Conservation (phyloP, 1,284 basidiomycete species). For the Irpex sp. region DNA sequence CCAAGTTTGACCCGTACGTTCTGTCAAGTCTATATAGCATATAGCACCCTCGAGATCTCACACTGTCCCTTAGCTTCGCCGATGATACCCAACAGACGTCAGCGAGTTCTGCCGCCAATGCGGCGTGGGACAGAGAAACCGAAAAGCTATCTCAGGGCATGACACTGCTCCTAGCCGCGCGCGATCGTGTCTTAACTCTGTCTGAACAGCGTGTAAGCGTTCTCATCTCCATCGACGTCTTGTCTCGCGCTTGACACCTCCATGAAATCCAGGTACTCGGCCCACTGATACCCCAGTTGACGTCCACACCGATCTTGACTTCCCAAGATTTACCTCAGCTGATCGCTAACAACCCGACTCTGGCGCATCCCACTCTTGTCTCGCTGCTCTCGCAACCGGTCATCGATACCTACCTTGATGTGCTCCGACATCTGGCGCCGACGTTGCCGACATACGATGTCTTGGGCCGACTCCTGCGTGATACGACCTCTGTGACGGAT, state of each 20-base stretch:
- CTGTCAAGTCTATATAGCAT: neutral
- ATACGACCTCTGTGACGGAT: conserved; percentile 44
- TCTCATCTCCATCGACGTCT: neutral
- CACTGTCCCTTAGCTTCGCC: conserved; percentile 24
- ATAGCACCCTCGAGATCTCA: neutral
- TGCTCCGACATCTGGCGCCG: conserved; percentile 57
- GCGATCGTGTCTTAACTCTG: conserved; percentile 65
- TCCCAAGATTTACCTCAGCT: conserved; percentile 63
- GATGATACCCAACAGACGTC: conserved; percentile 23
- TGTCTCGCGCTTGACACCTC: neutral
- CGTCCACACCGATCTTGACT: conserved; percentile 57
- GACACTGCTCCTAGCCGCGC: conserved; percentile 60
- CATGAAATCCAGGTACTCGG: conserved; percentile 27
- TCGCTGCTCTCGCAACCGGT: conserved; percentile 41
- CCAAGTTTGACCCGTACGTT: conserved; percentile 32
- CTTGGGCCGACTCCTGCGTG: conserved; percentile 59
- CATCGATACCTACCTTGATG: conserved; percentile 45
- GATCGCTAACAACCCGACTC: conserved; percentile 60
- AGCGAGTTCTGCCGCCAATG: conserved; percentile 16
- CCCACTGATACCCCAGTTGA: conserved; percentile 40
- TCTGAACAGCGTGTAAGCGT: conserved; percentile 64
- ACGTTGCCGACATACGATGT: conserved; percentile 71
- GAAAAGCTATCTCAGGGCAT: conserved; percentile 48
- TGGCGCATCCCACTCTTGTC: conserved; percentile 62
- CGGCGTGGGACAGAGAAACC: conserved; percentile 35